phyloP scores from a whole-genome alignment of 768 basidiomycete species.

The Boletus tomentosulus region DNA sequence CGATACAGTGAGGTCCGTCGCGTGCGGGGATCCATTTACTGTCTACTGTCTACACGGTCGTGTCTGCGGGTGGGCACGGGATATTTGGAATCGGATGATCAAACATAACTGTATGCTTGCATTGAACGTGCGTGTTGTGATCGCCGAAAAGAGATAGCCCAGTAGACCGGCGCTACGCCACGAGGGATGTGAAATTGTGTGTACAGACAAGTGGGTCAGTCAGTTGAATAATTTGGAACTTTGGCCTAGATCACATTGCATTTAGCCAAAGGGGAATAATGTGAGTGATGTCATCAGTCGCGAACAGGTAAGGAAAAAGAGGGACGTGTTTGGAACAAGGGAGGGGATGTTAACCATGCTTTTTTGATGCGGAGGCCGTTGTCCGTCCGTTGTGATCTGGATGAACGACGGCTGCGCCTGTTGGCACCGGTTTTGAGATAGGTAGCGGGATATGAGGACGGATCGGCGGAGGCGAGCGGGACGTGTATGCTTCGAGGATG shows the following conservation, averaged over 20 bases:
- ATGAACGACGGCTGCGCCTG: slow-evolving; percentile 2
- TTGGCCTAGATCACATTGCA: background rate
- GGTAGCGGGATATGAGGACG: background rate
- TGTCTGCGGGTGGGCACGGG: slow-evolving; percentile 6
- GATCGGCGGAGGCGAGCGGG: background rate
- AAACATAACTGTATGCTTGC: background rate
- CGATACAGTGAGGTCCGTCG: background rate
- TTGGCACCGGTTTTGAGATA: background rate
- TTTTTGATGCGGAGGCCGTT: background rate
- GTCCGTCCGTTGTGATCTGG: slow-evolving; percentile 2
- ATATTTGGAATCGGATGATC: slow-evolving; percentile 5
- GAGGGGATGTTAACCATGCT: background rate
- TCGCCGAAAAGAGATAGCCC: slow-evolving; percentile 12
- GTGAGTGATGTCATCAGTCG: background rate
- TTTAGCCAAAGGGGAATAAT: background rate
- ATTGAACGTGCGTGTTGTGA: slow-evolving; percentile 14
- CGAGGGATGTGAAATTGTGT: slow-evolving; percentile 12
- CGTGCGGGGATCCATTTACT: slow-evolving; percentile 5
- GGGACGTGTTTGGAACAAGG: background rate
- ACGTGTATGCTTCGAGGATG: background rate
- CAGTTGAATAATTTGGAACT: too few relatives aligned
- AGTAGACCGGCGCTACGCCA: background rate
- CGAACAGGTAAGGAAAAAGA: background rate
- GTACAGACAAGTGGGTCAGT: background rate
- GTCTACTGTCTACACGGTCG: background rate